Evolutionary conservation across 2,329 filamentous ascomycete genomes (phyloP).

Genomic region (Aspergillus viridinutans): DNA sequence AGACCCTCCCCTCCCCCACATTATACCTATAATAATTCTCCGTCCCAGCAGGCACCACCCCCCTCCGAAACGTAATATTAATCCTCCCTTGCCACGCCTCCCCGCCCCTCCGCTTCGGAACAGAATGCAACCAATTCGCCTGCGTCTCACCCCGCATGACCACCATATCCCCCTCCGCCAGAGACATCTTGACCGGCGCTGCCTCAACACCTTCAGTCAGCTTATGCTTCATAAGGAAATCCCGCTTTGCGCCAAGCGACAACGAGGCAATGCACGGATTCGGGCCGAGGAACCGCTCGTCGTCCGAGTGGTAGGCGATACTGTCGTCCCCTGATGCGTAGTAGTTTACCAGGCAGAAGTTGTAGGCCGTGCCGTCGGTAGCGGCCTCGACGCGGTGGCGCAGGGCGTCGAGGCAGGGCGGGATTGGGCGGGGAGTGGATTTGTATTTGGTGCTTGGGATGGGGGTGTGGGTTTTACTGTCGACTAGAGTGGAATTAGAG

Average conservation of each 20-base stretch:
- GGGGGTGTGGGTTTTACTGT: slow-evolving; percentile 41
- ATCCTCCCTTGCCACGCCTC: slow-evolving; percentile 62
- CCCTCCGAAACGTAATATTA: slow-evolving; percentile 74
- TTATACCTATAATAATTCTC: slow-evolving; percentile 86
- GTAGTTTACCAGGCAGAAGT: slow-evolving; percentile 79
- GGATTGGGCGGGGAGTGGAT: slow-evolving; percentile 65
- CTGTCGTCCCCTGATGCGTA: slow-evolving; percentile 73
- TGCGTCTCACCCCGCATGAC: slow-evolving; percentile 75
- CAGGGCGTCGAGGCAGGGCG: slow-evolving; percentile 63
- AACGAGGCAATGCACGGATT: slow-evolving; percentile 71
- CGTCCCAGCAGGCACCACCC: slow-evolving; percentile 66
- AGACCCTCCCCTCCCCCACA: slow-evolving; percentile 65
- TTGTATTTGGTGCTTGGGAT: slow-evolving; percentile 49
- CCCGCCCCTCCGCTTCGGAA: slow-evolving; percentile 67
- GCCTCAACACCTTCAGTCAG: slow-evolving; percentile 40
- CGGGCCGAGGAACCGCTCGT: slow-evolving; percentile 69
- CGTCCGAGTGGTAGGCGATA: slow-evolving; percentile 75
- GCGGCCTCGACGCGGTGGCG: slow-evolving; percentile 60
- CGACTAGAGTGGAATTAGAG: slow-evolving; percentile 24
- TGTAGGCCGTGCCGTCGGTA: slow-evolving; percentile 61
- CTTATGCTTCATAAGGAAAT: slow-evolving; percentile 79
- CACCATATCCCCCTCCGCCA: slow-evolving; percentile 71
- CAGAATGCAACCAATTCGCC: slow-evolving; percentile 70
- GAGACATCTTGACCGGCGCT: slow-evolving; percentile 47
- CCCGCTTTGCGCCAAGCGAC: slow-evolving; percentile 65